A percentile compares a stretch with the other conserved stretches of the same genome.
phyloP scores from a whole-genome alignment of 2,329 filamentous ascomycete genomes.

The Trichoderma sp. region DNA sequence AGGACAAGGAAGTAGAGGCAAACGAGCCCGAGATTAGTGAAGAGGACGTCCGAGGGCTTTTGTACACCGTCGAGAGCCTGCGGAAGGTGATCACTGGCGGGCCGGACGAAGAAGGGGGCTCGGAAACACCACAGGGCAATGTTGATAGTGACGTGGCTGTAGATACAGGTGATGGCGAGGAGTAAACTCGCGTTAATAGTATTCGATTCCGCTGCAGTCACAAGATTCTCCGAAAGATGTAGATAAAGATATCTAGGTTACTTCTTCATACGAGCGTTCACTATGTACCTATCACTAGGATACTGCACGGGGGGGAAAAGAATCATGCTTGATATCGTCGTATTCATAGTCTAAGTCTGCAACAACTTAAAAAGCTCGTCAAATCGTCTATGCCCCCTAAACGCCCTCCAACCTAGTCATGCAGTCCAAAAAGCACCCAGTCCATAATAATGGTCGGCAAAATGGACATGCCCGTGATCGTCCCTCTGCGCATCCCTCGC shows the following conservation, averaged over 20 bases:
- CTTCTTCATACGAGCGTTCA: background rate
- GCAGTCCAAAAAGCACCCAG: conserved; percentile 29
- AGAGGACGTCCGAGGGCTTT: conserved; percentile 41
- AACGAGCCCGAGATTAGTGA: conserved; percentile 36
- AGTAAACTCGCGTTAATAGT: background rate
- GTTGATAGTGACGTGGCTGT: conserved; percentile 17
- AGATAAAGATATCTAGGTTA: background rate
- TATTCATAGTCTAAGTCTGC: conserved; percentile 26
- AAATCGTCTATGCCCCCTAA: conserved; percentile 41
- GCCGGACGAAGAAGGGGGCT: conserved; percentile 26
- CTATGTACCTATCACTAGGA: background rate
- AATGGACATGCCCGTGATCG: conserved; percentile 15
- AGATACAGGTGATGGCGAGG: conserved; percentile 3
- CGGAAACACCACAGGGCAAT: conserved; percentile 6
- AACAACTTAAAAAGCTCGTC: conserved; percentile 34
- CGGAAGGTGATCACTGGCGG: conserved; percentile 42
- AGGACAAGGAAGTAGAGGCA: conserved; percentile 28
- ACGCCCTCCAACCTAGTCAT: conserved; percentile 38
- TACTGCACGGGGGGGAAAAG: background rate
- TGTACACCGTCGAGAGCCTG: conserved; percentile 48
- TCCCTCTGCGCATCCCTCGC: conserved; percentile 8
- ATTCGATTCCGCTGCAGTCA: background rate
- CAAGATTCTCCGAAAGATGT: background rate
- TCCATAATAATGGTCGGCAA: conserved; percentile 21
- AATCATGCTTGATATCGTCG: conserved; percentile 18